These are phyloP conservation scores for Yarrowia osloensis DNA, from an alignment of 805 yeast species.

Conservation along the genomic window DNA sequence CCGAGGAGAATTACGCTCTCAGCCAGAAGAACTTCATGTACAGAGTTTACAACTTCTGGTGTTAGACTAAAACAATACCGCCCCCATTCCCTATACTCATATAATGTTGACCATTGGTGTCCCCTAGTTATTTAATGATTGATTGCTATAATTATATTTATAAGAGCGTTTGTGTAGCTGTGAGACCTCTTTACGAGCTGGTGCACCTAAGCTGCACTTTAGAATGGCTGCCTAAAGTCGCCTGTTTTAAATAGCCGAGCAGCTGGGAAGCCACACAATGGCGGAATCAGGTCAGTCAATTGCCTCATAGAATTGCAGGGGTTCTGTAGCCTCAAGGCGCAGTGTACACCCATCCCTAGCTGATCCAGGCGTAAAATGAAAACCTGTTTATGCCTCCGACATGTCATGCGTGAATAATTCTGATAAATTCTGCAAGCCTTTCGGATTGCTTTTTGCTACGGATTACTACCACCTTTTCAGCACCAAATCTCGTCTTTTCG, in stretches of 20 bases:
- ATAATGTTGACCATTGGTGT: not conserved
- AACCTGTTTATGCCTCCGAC: too few species aligned
- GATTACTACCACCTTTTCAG: not conserved
- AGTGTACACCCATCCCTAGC: too few species aligned
- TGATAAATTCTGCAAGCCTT: too few species aligned
- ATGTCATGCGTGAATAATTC: too few species aligned
- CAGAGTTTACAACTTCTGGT: constrained; percentile 49
- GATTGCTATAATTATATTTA: not conserved
- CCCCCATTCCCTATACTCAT: not conserved
- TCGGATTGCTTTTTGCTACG: not conserved
- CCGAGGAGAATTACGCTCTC: constrained; percentile 50
- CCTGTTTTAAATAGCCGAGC: too few species aligned
- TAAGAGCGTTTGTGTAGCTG: too few species aligned
- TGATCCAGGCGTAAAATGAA: too few species aligned
- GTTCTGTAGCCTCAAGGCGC: too few species aligned
- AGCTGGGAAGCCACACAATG: too few species aligned
- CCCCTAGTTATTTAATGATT: not conserved
- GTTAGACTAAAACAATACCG: constrained; percentile 40
- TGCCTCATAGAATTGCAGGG: too few species aligned
- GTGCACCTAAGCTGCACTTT: not conserved
- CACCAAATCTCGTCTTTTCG: not conserved
- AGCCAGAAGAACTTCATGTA: constrained; percentile 52
- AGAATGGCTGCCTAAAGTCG: not conserved
- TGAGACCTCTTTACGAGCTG: too few species aligned
- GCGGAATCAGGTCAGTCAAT: too few species aligned